Evolutionary conservation across 352 stramenopile species (phyloP), one percentile per base, ranked within the genome.

Genomic region (Globisporangium solare): DNA sequence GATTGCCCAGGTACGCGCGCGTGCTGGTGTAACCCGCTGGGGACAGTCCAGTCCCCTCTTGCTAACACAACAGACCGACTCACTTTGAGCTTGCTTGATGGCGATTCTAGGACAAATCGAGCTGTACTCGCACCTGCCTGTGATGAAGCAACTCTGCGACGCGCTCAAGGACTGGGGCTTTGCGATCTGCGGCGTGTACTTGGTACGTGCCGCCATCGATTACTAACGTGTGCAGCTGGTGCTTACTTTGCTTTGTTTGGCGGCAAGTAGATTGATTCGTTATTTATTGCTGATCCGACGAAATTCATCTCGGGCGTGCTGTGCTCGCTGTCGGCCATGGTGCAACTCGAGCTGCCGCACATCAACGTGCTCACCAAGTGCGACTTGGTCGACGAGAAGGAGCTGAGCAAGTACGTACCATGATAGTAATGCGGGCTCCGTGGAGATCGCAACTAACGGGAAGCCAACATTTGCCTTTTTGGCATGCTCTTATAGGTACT

Each of bases 231-330:
- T 31, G 18, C 27, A 6, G 37, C 10, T 41, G 42, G 4, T 21
- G 13, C 13, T 18, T 18, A 27, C 15, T 5, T 21, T 46, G 13
- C 40, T 22, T 27, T 7, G 7, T 47, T 51, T 57, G 12, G 17
- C 20, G 13, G 5, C 50, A 24, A n/a, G n/a, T 57, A 94, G 83
- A 96, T 97, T 63, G 88, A 97, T 63, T 93, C 88, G 17, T 77
- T 96, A 78, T 97, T 97, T 83, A 95, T 97, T 62, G 84, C 89
- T 31, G 96, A 99, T 69, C 89, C 97, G 50, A 92, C 89, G 46
- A 98, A 98, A 77, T 99, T 99, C 74, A 97, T 99, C 54, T 98
- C 96, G 13, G 96, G 96, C 14, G 86, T 97, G 31, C 85, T 99
- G 41, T 88, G 98, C 53, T 97, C 90, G 46, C 86, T 99, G 6